These are phyloP conservation scores for Cardamine occulta DNA, from an alignment of 345 rosid genomes.

Conservation along the genomic window DNA sequence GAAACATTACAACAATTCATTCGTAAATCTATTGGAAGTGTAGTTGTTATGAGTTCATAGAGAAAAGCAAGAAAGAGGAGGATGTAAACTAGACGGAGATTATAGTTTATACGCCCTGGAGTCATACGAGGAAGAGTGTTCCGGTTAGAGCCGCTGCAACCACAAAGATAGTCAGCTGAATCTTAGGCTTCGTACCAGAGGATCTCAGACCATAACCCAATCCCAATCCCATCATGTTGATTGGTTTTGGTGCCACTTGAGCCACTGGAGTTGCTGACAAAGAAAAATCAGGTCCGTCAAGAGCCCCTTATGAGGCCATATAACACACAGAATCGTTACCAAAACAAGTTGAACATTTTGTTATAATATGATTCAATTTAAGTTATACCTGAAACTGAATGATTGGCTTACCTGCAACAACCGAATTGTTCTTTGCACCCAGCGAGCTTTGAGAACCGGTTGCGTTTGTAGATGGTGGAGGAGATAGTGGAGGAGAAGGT, in stretches of 20 bases:
- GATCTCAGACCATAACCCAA: slow-evolving; percentile 43
- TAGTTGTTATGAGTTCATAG: neutral
- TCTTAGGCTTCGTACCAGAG: slow-evolving; percentile 38
- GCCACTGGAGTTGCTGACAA: slow-evolving; percentile 51
- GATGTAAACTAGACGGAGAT: neutral
- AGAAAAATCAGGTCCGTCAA: neutral
- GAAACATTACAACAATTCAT: neutral
- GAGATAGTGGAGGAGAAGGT: neutral
- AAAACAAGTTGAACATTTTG: neutral
- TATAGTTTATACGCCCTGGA: neutral
- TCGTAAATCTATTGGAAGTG: neutral
- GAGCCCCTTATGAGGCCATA: neutral
- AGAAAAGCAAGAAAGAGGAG: slow-evolving; percentile 16
- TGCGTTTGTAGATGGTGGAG: slow-evolving; percentile 46
- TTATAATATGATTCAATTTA: slow-evolving; percentile 6
- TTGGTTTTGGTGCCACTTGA: slow-evolving; percentile 53
- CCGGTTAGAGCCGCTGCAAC: slow-evolving; percentile 38
- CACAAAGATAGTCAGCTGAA: slow-evolving; percentile 32
- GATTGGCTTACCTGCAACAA: slow-evolving; percentile 51
- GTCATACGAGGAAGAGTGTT: slow-evolving; percentile 23
- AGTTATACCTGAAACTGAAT: neutral
- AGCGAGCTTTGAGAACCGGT: slow-evolving; percentile 51
- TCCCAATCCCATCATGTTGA: slow-evolving; percentile 47
- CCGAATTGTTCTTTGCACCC: slow-evolving; percentile 47
- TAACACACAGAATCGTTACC: neutral